phyloP scores from a whole-genome alignment of 768 basidiomycete genomes.

The Boletus sensibilis region DNA sequence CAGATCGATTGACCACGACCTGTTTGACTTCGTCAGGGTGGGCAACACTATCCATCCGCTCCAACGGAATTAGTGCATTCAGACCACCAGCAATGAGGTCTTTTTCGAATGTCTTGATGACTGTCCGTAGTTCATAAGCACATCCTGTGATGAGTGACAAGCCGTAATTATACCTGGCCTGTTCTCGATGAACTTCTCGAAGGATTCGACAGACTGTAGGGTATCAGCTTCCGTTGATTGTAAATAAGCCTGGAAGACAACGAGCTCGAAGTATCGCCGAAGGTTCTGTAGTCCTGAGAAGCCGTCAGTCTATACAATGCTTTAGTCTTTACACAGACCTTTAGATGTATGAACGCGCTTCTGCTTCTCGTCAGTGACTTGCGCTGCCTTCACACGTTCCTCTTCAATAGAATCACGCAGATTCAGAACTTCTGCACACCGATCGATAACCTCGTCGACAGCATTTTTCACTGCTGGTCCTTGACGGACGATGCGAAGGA shows the following conservation, averaged over 20 bases:
- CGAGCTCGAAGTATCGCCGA: conserved; percentile 79
- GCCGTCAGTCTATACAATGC: conserved; percentile 5
- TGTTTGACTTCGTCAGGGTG: conserved; percentile 89
- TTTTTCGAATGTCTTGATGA: conserved; percentile 93
- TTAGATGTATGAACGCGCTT: conserved; percentile 66
- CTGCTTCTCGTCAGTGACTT: conserved; percentile 68
- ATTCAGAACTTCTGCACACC: conserved; percentile 80
- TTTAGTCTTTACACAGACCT: conserved; percentile 44
- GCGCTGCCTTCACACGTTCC: conserved; percentile 71
- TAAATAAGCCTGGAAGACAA: conserved; percentile 88
- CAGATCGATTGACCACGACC: conserved; percentile 80
- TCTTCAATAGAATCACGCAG: conserved; percentile 88
- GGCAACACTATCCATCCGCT: conserved; percentile 71
- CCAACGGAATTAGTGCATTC: conserved; percentile 78
- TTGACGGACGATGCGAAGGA: conserved; percentile 82
- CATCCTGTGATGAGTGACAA: neutral
- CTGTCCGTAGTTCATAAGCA: conserved; percentile 37
- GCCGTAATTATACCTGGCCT: conserved; percentile 62
- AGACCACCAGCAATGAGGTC: conserved; percentile 80
- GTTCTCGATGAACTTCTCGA: conserved; percentile 80
- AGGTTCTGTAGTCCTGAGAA: conserved; percentile 71
- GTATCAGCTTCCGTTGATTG: conserved; percentile 82
- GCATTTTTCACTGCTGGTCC: conserved; percentile 82
- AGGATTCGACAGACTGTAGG: conserved; percentile 65
- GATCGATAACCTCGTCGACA: conserved; percentile 88